Evolutionary conservation across 1,284 basidiomycete species (phyloP).

Genomic region (Ceratobasidium sp.): DNA sequence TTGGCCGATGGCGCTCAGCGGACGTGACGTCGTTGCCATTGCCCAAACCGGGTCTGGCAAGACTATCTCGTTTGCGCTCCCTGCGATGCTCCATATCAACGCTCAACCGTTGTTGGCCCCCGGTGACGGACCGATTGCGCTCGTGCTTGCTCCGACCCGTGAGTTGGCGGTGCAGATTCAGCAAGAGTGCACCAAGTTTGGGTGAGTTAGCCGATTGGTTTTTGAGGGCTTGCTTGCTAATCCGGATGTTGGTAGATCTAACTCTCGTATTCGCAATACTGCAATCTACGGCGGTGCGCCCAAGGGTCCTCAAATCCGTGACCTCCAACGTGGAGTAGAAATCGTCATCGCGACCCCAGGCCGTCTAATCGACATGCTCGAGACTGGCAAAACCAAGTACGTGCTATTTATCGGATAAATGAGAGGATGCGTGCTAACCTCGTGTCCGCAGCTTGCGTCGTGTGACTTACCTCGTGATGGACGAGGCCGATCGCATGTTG

Average conservation of each 20-base stretch:
- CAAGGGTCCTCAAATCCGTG: constrained; percentile 97
- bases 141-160: constrained; percentile 96
- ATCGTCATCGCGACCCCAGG: constrained; percentile 94
- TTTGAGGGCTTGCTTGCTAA: constrained; percentile 3
- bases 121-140: constrained; percentile 96
- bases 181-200: constrained; percentile 98
- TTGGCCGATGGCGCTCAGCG: constrained; percentile 97
- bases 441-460: constrained; percentile 74
- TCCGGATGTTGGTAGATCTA: constrained; percentile 63
- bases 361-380: constrained; percentile 93
- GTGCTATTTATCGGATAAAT: neutral
- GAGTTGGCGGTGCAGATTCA: constrained; percentile 99
- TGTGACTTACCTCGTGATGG: constrained; percentile 97
- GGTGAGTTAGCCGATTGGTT: constrained; percentile 59
- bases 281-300: constrained; percentile 99
- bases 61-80: constrained; percentile 97
- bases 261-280: constrained; percentile 96
- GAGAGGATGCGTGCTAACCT: neutral
- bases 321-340: constrained; percentile 95
- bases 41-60: constrained; percentile 97
- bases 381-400: constrained; percentile 90
- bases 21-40: constrained; percentile 95
- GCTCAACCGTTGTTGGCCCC: constrained; percentile 94
- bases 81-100: constrained; percentile 99
- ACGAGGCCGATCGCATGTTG: constrained; percentile 99